Conservation (phyloP, 2,329 filamentous ascomycete genomes). For the Fusarium chlamydosporum region DNA sequence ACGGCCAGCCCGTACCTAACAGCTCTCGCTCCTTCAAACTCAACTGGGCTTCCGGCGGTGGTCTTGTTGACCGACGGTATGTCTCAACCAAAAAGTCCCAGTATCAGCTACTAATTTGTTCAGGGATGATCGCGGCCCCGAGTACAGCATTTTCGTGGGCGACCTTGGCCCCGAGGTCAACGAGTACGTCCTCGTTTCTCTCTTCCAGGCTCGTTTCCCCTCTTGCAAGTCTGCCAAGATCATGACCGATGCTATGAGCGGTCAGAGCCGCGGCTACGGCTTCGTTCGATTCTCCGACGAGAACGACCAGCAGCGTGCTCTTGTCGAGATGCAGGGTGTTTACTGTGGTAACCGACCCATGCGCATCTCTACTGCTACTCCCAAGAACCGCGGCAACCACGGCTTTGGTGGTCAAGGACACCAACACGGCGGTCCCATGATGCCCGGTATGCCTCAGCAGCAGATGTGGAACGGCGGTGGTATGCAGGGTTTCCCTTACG, state of each 20-base stretch:
- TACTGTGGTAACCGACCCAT: conserved; percentile 99
- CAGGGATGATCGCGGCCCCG: conserved; percentile 94
- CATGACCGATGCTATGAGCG: conserved; percentile 98
- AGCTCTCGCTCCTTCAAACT: conserved; percentile 97
- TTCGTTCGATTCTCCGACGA: conserved; percentile 98
- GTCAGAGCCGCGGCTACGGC: conserved; percentile 96
- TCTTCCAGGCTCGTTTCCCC: conserved; percentile 96
- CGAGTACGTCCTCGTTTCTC: conserved; percentile 95
- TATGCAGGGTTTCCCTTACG: conserved; percentile 57
- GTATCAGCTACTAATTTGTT: conserved; percentile 1
- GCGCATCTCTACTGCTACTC: conserved; percentile 97
- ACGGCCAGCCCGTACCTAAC: conserved; percentile 92
- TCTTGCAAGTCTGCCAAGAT: conserved; percentile 99
- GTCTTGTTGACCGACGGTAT: conserved; percentile 91
- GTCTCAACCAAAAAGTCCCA: conserved; percentile 46
- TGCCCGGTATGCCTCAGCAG: conserved; percentile 62
- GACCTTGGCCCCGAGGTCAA: conserved; percentile 98
- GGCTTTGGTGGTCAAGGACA: conserved; percentile 59
- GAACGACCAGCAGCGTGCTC: conserved; percentile 93
- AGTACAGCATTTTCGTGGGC: conserved; percentile 97
- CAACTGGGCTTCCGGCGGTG: conserved; percentile 98
- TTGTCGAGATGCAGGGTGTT: conserved; percentile 98
- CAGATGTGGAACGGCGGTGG: conserved; percentile 57
- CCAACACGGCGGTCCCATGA: conserved; percentile 62
- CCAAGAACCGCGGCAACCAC: conserved; percentile 80